A percentile compares a stretch with the other conserved stretches of the same genome.
Conservation (phyloP, 208 protist genomes). For the Naegleria fowleri region DNA sequence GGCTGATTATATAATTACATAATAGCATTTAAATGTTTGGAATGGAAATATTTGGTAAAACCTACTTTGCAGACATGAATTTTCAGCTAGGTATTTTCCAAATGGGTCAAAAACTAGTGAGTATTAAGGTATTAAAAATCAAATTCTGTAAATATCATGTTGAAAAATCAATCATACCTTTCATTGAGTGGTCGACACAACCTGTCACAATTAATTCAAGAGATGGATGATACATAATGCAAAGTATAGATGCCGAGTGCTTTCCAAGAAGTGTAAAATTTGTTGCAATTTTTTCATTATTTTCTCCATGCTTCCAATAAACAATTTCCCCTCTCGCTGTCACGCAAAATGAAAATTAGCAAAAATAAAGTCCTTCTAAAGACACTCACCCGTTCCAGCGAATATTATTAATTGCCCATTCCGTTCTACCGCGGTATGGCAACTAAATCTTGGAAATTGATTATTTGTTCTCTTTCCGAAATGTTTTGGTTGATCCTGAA, state of each 20-base stretch:
- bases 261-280: neutral
- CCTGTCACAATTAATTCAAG: neutral
- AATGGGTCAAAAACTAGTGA: slow-evolving; percentile 8
- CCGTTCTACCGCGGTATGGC: neutral
- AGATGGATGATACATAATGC: slow-evolving; percentile 1
- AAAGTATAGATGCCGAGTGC: neutral
- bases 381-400: neutral
- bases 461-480: neutral
- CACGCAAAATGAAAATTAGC: neutral
- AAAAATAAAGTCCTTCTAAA: neutral
- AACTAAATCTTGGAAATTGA: neutral
- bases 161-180: neutral
- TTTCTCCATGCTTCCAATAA: neutral
- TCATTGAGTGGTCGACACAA: slow-evolving; percentile 5
- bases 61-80: neutral
- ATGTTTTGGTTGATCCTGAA: neutral
- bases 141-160: neutral
- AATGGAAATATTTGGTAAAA: neutral
- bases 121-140: neutral
- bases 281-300: neutral
- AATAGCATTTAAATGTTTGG: neutral
- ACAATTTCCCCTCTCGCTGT: neutral
- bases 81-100: neutral
- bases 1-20: neutral
- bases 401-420: neutral